Conservation (phyloP, 768 basidiomycete species). For the Hydnomerulius pinastri region DNA sequence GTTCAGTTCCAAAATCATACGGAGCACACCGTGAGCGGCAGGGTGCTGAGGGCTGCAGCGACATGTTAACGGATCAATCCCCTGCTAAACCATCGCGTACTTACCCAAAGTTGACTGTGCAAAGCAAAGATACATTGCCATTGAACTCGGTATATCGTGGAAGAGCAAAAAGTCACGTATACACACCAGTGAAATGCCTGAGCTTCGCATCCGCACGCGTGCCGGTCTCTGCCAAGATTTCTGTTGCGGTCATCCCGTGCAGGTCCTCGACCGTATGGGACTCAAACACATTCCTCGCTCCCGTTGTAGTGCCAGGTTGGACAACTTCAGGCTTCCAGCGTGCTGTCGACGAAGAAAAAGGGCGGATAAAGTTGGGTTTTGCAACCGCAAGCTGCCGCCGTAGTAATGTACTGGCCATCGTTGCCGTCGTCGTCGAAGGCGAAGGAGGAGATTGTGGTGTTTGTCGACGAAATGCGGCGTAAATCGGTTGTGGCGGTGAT, state of each 20-base stretch:
- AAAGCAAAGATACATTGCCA: constrained; percentile 4
- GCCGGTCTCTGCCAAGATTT: constrained; percentile 78
- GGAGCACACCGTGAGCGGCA: constrained; percentile 96
- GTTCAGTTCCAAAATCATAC: constrained; percentile 96
- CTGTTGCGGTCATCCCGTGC: constrained; percentile 74
- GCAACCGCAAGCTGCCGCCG: constrained; percentile 54
- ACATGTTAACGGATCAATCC: background rate
- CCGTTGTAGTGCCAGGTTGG: constrained; percentile 29
- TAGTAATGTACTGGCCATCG: constrained; percentile 68
- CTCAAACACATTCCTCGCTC: constrained; percentile 54
- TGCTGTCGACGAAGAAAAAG: constrained; percentile 26
- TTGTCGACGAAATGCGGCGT: constrained; percentile 15
- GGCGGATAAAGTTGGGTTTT: constrained; percentile 28
- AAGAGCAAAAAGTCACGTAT: constrained; percentile 1
- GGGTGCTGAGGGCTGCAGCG: constrained; percentile 80
- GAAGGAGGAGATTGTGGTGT: constrained; percentile 1
- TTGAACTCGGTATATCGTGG: background rate
- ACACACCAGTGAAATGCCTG: constrained; percentile 90
- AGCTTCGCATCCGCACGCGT: constrained; percentile 74
- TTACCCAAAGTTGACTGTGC: constrained; percentile 88
- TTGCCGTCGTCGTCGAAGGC: constrained; percentile 31
- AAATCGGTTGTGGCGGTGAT: constrained; percentile 30
- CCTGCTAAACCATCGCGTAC: constrained; percentile 14
- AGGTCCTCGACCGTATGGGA: constrained; percentile 83
- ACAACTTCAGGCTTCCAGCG: constrained; percentile 23